Conservation (phyloP, 106 monocot species). For the Dendrobium huoshanense region DNA sequence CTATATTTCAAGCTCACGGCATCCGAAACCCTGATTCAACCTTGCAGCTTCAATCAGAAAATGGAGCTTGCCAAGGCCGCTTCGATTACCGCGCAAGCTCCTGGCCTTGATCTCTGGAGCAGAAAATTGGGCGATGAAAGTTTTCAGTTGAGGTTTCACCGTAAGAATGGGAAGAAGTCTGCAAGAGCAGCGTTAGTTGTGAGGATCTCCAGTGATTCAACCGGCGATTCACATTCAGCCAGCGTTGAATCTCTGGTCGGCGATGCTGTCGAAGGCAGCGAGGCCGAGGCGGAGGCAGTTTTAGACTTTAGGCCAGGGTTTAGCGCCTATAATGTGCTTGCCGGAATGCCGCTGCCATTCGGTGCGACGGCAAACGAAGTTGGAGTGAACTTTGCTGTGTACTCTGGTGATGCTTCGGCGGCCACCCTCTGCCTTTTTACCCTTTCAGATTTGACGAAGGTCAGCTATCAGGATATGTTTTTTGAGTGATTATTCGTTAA, state of each 20-base stretch:
- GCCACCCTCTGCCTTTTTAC: conserved; percentile 78
- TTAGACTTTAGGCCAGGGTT: conserved; percentile 7
- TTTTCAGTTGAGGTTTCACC: neutral
- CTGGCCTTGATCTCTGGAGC: neutral
- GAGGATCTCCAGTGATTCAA: neutral
- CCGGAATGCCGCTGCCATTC: conserved; percentile 56
- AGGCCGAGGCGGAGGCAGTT: conserved; percentile 5
- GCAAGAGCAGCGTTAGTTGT: neutral
- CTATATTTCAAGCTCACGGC: too few relatives aligned
- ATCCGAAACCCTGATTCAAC: neutral
- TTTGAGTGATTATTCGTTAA: neutral
- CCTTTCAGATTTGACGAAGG: conserved; percentile 38
- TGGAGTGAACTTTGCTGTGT: conserved; percentile 78
- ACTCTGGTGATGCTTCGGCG: conserved; percentile 44
- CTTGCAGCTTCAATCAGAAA: neutral
- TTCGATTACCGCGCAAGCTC: neutral
- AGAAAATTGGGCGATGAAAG: neutral
- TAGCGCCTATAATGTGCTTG: conserved; percentile 19
- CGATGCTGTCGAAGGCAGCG: conserved; percentile 10
- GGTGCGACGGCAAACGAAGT: conserved; percentile 57
- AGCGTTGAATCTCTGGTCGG: neutral
- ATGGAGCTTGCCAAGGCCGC: conserved; percentile 5
- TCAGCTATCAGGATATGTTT: conserved; percentile 12
- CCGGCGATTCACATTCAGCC: neutral
- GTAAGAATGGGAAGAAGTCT: neutral